Percentiles rank a stretch among this genome's conserved stretches.
Evolutionary conservation across 768 basidiomycete species (phyloP).

Genomic region (Plicaturopsis crispa): DNA sequence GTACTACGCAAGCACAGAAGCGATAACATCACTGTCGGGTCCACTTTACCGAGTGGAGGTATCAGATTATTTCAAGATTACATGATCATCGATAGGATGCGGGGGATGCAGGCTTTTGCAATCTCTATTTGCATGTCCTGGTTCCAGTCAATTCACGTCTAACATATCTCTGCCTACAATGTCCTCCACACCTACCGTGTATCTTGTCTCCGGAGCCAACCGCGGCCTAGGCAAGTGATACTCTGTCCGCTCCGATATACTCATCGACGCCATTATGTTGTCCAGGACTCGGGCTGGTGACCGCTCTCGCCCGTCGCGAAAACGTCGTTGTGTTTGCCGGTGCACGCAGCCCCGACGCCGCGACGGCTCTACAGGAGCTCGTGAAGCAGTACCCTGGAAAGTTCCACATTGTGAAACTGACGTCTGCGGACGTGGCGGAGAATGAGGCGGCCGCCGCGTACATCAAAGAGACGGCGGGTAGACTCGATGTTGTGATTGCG

Average conservation of each 20-base stretch:
- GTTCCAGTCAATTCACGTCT: no score
- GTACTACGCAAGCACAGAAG: no score
- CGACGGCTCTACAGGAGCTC: not conserved
- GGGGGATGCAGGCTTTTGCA: no score
- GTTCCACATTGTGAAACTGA: not conserved
- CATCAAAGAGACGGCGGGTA: not conserved
- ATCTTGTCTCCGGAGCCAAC: constrained; percentile 15
- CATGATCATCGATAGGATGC: no score
- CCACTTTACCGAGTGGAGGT: no score
- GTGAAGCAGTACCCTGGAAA: not conserved
- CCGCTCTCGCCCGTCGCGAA: not conserved
- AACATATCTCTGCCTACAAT: no score
- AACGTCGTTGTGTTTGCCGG: constrained; percentile 1
- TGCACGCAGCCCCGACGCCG: not conserved
- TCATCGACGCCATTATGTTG: no score
- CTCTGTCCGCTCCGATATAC: no score
- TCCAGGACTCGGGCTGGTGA: constrained; percentile 8
- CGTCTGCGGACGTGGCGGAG: not conserved
- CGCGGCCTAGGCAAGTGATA: no score
- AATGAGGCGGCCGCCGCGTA: constrained; percentile 1
- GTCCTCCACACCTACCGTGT: constrained; percentile 10
- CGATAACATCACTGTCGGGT: no score
- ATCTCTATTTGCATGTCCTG: no score
- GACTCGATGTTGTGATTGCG: constrained; percentile 1
- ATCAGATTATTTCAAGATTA: no score